Evolutionary conservation across 2,329 filamentous ascomycete genomes (phyloP).

Genomic region (Setomelanomma holmii): DNA sequence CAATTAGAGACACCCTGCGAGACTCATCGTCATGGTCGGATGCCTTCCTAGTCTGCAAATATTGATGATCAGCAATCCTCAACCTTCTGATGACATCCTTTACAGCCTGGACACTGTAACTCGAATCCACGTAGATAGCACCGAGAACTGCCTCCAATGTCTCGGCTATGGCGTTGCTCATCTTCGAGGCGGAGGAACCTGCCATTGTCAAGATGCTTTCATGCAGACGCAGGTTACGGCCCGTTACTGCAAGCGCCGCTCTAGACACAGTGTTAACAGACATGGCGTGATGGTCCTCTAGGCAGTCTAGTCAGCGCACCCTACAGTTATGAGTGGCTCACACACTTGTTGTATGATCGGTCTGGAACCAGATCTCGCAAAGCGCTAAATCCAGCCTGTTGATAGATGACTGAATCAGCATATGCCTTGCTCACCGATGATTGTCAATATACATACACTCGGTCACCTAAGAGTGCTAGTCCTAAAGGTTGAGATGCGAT

Average conservation of each 20-base stretch:
- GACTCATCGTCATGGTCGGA: not conserved
- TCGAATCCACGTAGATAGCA: slow-evolving; percentile 31
- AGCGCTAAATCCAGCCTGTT: slow-evolving; percentile 1
- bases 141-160: slow-evolving; percentile 31
- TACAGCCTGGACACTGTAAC: slow-evolving; percentile 9
- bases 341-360: slow-evolving; percentile 14
- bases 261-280: slow-evolving; percentile 4
- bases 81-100: slow-evolving; percentile 13
- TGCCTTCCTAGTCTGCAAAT: slow-evolving; percentile 12
- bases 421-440: not conserved
- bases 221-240: slow-evolving; percentile 13
- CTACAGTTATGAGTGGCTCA: not conserved
- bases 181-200: no score
- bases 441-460: slow-evolving; percentile 3
- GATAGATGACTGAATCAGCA: not conserved
- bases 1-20: not conserved
- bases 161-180: slow-evolving; percentile 15
- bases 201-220: slow-evolving; percentile 9
- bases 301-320: slow-evolving; percentile 3
- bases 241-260: slow-evolving; percentile 9
- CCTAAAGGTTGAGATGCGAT: no score
- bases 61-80: slow-evolving; percentile 14
- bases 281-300: slow-evolving; percentile 14
- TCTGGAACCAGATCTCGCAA: slow-evolving; percentile 25
- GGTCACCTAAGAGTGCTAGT: slow-evolving; percentile 32